Percentiles rank a stretch among this genome's conserved stretches.
Evolutionary conservation across 2,329 filamentous ascomycete species (phyloP).

Genomic region (Helminthosporium solani): DNA sequence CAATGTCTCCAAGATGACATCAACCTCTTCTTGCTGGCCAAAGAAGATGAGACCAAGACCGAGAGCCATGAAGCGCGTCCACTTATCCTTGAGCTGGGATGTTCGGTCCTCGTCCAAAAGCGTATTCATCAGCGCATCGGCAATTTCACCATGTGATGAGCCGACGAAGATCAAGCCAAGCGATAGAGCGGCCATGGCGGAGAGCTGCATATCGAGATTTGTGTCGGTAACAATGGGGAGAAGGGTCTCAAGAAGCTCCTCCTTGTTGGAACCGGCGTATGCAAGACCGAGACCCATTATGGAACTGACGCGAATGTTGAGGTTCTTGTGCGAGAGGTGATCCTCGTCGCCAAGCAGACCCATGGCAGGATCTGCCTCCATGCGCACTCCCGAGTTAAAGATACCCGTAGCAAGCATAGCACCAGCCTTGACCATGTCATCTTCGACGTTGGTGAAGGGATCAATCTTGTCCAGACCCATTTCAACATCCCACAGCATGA

Average conservation of each 20-base stretch:
- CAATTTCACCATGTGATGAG: slow-evolving; percentile 86
- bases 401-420: slow-evolving; percentile 92
- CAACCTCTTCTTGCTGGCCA: slow-evolving; percentile 96
- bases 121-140: slow-evolving; percentile 87
- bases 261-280: slow-evolving; percentile 92
- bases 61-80: slow-evolving; percentile 94
- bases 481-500: slow-evolving; percentile 93
- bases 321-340: slow-evolving; percentile 75
- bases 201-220: slow-evolving; percentile 87
- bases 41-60: slow-evolving; percentile 94
- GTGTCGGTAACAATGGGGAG: slow-evolving; percentile 86
- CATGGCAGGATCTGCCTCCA: slow-evolving; percentile 87
- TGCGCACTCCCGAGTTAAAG: slow-evolving; percentile 86
- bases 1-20: slow-evolving; percentile 92
- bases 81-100: slow-evolving; percentile 93
- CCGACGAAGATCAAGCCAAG: slow-evolving; percentile 91
- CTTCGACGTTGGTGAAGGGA: slow-evolving; percentile 82
- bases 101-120: slow-evolving; percentile 91
- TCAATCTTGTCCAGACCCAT: slow-evolving; percentile 91
- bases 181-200: slow-evolving; percentile 90
- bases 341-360: slow-evolving; percentile 80
- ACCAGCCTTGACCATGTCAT: slow-evolving; percentile 85
- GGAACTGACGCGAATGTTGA: slow-evolving; percentile 74
- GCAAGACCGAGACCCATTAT: slow-evolving; percentile 96
- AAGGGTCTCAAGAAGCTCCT: slow-evolving; percentile 80